Evolutionary conservation across 2,329 filamentous ascomycete species (phyloP), one percentile per base, ranked within the genome.

Genomic region (Sphaerulina musiva): DNA sequence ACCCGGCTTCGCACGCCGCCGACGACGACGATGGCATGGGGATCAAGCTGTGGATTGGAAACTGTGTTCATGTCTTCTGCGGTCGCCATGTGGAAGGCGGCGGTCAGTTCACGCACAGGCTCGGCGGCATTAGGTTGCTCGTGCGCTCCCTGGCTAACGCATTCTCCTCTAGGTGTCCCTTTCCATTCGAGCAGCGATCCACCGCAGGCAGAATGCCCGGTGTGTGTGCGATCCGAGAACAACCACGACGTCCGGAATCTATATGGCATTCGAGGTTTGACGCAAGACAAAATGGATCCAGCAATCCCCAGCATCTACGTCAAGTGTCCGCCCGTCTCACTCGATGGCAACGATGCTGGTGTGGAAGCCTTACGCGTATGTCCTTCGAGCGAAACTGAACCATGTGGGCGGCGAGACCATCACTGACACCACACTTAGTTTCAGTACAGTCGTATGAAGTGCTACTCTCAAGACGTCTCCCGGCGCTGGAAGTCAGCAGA

Each of bases 1-100:
- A 71, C 9, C 61, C 66, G 29, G 71, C 71, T 29, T 66, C 75
- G 11, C 47, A 59, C 53, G 63, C 62, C 48, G 53, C 59, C 34
- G 50, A 53, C 8, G 58, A 62, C 26, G 67, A 69, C 4, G 65
- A 72, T 5, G 70, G 70, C 41, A 62, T 69, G 17, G 72, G 75
- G 40, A 74, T 72, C 0, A 73, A 71, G 39, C 61, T 78, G 6
- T 80, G 72, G 68, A 70, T 80, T 29, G 71, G 72, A 4, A 69
- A 68, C 44, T 80, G 77, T 63, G 72, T 72, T 40, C 77, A 80
- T 64, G 68, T 78, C 23, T 71, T 72, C 32, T 80, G 77, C 58
- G 68, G 65, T 50, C 72, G 72, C 56, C 76, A 79, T 62, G 61
- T 80, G 2, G 70, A 74, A 46, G 73, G 72, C 38, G 75, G 76